Conservation (phyloP, 768 basidiomycete species). For the Daedalea quercina region DNA sequence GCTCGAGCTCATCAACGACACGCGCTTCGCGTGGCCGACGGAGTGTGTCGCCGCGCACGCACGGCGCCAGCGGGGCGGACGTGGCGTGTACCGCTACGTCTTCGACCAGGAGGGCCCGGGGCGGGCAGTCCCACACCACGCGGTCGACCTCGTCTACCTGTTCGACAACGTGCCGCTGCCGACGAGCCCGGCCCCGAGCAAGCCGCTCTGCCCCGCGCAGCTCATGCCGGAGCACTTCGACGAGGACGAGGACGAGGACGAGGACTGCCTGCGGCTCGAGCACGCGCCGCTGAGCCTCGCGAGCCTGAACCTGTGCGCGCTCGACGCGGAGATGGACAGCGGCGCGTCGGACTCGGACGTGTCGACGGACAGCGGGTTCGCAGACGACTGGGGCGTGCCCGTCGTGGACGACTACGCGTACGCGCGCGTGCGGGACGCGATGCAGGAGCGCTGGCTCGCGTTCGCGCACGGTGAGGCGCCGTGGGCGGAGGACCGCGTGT, state of each 20-base stretch:
- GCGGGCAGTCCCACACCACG: conserved; percentile 60
- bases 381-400: conserved; percentile 41
- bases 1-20: conserved; percentile 70
- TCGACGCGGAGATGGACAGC: conserved; percentile 24
- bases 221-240: conserved; percentile 9
- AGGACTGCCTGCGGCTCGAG: conserved; percentile 13
- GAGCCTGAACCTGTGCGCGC: not conserved
- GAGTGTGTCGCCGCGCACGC: conserved; percentile 53
- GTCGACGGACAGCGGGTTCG: conserved; percentile 19
- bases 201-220: conserved; percentile 2
- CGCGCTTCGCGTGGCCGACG: conserved; percentile 72
- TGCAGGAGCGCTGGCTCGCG: conserved; percentile 69
- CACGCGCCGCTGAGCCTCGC: not conserved
- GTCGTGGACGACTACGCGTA: conserved; percentile 66
- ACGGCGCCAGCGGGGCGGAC: conserved; percentile 43
- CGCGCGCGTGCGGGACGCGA: conserved; percentile 56
- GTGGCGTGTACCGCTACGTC: conserved; percentile 71
- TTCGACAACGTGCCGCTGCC: conserved; percentile 70
- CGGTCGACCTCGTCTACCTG: conserved; percentile 67
- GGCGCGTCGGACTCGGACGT: conserved; percentile 7
- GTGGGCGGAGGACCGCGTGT: conserved; percentile 65
- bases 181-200: conserved; percentile 21
- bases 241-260: conserved; percentile 24
- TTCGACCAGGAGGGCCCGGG: conserved; percentile 77
- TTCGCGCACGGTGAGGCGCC: conserved; percentile 72